Evolutionary conservation across 1,139 yeast species (phyloP), one percentile per base, ranked within the genome.

Genomic region (Geotrichum klebahnii): DNA sequence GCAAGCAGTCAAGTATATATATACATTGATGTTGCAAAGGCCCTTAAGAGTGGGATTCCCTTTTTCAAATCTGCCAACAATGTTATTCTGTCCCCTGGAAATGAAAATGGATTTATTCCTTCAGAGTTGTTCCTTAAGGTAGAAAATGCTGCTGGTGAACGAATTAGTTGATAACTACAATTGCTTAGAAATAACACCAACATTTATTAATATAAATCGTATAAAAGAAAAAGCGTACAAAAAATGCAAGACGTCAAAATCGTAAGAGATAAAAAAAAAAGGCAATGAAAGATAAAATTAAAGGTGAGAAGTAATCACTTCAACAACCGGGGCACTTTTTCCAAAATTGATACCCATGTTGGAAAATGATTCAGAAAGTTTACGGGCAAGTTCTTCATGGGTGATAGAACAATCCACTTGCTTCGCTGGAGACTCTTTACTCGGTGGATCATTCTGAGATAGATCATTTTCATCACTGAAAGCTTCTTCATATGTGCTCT

Each of bases 31-130:
- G 69, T 76, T 1, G 68, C 63, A 1, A 73, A 73, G 57, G 74
- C 84, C 3, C 57, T 74, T 37, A 64, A 62, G 3, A 61, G 62
- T 5, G 79, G 81, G 0, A 70, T 82, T n/a, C 64, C 67, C 38
- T 83, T 88, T 55, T 84, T 71, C 67, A 73, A 73, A 55, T 81
- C 90, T 55, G 71, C 76, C 26, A 92, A 92, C 62, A 81, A 84
- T 20, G 98, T 89, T 3, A 80, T 86, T 34, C 67, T 92, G 52
- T 76, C 86, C 1, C 68, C 76, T 4, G 95, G 95, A 2, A 74
- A 82, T 58, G 61, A 57, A 0, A 58, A 73, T 10, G 94, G 95
- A 1, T 46, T 68, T 3, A 70, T 89, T 1, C 67, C 76, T 0
- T 59, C 68, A 5, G 67, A 73, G 10, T 75, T 67, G 50, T 80